Base-by-base conservation (phyloP, 768 basidiomycete species). In the Nidularia sp. region DNA sequence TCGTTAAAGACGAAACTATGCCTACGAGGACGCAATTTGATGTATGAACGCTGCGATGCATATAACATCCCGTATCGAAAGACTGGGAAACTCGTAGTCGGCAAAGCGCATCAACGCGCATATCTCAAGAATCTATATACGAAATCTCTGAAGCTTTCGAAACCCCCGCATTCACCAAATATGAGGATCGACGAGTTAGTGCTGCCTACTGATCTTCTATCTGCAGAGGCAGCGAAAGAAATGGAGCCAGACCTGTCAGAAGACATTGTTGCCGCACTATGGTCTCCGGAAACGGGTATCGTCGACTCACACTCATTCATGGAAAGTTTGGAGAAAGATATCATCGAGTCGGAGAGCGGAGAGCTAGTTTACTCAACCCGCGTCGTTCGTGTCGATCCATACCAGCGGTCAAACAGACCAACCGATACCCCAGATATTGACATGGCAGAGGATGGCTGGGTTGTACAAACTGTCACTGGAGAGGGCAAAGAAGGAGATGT, bases 11-110 rank as follows among this genome's bases (percentile, higher is more conserved):
- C 90, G 8, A 77, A 73, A 15, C 74, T 97, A 29, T 98, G 94
- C 63, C 75, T 96, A 31, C 85, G 90, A 39, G 96, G 96, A 2
- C 80, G 96, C 31, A 77, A 88, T 49, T 70, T 97, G 57, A 76
- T 98, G 55, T 98, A 98, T 61, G 73, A 84, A 22, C 81, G 83
- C 48, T 97, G 93, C 70, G 56, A 77, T 42, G 53, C 64, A 10
- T 67, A 85, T 55, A 72, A 76, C 45, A 81, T 98, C 35, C 85
- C 86, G 0, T 73, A 82, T 63, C 77, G 76, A 45, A 89, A 86
- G 65, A 81, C 83, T 0, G 93, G 94, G 39, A 99, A 98, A 70
- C 85, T 99, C 13, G 84, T 98, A 1, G 88, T 98, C 39, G 96
- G 91, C 0, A 80, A 75, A 13, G 67, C 72, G 13, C 72, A 77